phyloP scores from a whole-genome alignment of 352 stramenopile species.

The Aphanomyces euteiches region DNA sequence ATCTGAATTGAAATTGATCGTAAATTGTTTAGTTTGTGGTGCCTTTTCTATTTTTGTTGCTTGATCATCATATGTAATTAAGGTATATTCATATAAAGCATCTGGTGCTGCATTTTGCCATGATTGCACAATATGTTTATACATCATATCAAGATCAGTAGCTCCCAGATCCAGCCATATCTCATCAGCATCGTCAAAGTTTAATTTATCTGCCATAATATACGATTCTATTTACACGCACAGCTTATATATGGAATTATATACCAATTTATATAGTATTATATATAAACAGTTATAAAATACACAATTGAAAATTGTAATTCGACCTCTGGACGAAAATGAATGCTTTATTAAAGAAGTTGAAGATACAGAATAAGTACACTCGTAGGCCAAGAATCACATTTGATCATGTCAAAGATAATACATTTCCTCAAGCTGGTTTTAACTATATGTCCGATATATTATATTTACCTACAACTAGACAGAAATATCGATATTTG shows the following conservation, averaged over 20 bases:
- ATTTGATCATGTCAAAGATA: constrained; percentile 3
- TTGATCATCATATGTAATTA: constrained; percentile 3
- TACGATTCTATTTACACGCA: constrained; percentile 7
- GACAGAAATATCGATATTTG: constrained; percentile 4
- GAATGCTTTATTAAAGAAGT: neutral
- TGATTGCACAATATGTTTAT: neutral
- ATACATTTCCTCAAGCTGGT: neutral
- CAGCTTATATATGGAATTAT: too few species aligned
- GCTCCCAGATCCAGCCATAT: neutral
- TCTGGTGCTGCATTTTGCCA: neutral
- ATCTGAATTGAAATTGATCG: constrained; percentile 7
- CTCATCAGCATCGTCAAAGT: constrained; percentile 5
- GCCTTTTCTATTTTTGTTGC: neutral
- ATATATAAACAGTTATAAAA: too few species aligned
- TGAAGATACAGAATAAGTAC: neutral
- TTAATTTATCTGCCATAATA: neutral
- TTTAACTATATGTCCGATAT: neutral
- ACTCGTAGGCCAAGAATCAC: neutral
- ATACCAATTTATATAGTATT: too few species aligned
- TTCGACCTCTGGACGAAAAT: too few species aligned
- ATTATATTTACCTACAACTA: constrained; percentile 3
- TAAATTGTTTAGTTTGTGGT: constrained; percentile 5
- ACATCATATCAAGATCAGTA: neutral
- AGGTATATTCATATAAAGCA: constrained; percentile 2
- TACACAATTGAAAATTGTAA: neutral